Conservation (phyloP, 2,329 filamentous ascomycete genomes). For the Leptographium lundbergii region DNA sequence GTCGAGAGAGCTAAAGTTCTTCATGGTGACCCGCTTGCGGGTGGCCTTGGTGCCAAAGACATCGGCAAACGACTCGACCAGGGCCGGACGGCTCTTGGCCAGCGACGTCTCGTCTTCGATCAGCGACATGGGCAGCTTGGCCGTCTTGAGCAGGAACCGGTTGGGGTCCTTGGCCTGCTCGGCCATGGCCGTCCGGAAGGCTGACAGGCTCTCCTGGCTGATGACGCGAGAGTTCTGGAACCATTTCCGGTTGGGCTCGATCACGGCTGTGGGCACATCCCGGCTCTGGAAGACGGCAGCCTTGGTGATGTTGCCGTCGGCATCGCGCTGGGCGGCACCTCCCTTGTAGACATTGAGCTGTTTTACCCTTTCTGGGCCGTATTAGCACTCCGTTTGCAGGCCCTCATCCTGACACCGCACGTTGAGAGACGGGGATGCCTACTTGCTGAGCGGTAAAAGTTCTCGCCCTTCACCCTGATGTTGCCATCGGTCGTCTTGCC, state of each 20-base stretch:
- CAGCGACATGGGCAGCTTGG: constrained; percentile 92
- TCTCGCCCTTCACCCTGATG: constrained; percentile 90
- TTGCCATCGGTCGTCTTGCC: constrained; percentile 81
- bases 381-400: background rate
- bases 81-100: constrained; percentile 49
- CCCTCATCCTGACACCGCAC: background rate
- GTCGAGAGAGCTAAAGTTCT: constrained; percentile 61
- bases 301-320: constrained; percentile 71
- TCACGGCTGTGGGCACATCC: constrained; percentile 69
- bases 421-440: background rate
- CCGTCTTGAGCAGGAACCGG: constrained; percentile 87
- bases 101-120: constrained; percentile 59
- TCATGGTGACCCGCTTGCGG: constrained; percentile 64
- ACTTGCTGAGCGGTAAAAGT: constrained; percentile 64
- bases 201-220: constrained; percentile 55
- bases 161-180: constrained; percentile 86
- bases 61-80: constrained; percentile 51
- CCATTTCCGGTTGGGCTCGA: constrained; percentile 96
- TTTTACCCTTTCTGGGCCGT: constrained; percentile 10
- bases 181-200: constrained; percentile 84
- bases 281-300: constrained; percentile 43
- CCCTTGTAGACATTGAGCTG: constrained; percentile 65
- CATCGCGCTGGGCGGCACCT: constrained; percentile 70
- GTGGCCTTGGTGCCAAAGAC: constrained; percentile 92
- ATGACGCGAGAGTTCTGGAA: constrained; percentile 89